phyloP scores from a whole-genome alignment of 768 basidiomycete species.

The Pleurotus cornucopiae region DNA sequence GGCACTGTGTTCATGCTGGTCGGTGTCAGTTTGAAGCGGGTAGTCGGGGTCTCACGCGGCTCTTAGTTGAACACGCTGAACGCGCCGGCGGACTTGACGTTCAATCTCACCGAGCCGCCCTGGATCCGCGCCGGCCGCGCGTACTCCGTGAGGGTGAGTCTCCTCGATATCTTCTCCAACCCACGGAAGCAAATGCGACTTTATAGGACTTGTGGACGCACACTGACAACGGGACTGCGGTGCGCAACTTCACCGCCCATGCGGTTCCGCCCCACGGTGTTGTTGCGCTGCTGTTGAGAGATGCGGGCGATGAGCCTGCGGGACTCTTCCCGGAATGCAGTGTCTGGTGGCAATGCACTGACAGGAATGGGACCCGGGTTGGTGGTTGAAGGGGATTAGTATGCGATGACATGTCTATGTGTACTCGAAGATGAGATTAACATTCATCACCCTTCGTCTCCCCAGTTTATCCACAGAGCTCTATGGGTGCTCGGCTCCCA shows the following conservation, averaged over 20 bases:
- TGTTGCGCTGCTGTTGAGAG: conserved; percentile 54
- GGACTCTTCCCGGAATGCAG: conserved; percentile 47
- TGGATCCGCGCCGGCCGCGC: conserved; percentile 67
- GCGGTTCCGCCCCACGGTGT: conserved; percentile 67
- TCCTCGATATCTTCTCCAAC: not conserved
- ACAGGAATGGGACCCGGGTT: conserved; percentile 41
- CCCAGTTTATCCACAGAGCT: no score
- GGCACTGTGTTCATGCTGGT: conserved; percentile 67
- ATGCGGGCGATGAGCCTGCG: conserved; percentile 34
- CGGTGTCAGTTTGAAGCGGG: conserved; percentile 11
- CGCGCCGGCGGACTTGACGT: conserved; percentile 51
- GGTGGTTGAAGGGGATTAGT: not conserved
- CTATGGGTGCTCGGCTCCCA: no score
- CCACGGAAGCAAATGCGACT: not conserved
- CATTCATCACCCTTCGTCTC: no score
- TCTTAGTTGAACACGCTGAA: conserved; percentile 56
- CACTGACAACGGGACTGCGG: conserved; percentile 63
- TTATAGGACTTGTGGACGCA: conserved; percentile 69
- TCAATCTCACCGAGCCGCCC: conserved; percentile 64
- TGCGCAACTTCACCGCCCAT: conserved; percentile 50
- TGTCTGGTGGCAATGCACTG: conserved; percentile 46
- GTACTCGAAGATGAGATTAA: no score
- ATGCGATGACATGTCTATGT: no score
- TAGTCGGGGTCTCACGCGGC: not conserved
- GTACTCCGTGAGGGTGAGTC: conserved; percentile 55